Conservation (phyloP, 305 asterid species). For the Rubia tinctorum region DNA sequence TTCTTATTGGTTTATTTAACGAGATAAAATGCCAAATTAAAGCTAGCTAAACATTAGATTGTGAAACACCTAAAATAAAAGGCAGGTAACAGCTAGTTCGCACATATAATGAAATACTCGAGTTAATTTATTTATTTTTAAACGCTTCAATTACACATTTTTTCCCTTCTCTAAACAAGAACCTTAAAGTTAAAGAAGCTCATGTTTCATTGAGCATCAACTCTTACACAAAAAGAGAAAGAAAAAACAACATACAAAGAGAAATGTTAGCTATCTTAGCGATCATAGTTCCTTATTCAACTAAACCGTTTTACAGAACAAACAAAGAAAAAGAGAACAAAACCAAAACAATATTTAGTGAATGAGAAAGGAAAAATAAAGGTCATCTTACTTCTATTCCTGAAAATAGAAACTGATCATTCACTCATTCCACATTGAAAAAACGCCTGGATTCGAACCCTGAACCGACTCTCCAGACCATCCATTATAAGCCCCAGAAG, state of each 20-base stretch:
- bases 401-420: slow-evolving; percentile 15
- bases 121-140: too few species aligned
- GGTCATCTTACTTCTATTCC: neutral
- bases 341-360: neutral
- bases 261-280: neutral
- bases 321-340: neutral
- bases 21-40: too few species aligned
- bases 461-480: slow-evolving; percentile 69
- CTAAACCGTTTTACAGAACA: neutral
- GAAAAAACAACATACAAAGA: neutral
- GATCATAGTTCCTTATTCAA: neutral
- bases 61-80: too few species aligned
- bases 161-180: too few species aligned
- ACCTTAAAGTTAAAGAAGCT: too few species aligned
- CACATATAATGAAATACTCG: too few species aligned
- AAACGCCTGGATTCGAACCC: slow-evolving; percentile 50
- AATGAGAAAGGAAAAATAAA: neutral
- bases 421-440: slow-evolving; percentile 80
- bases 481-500: slow-evolving; percentile 39
- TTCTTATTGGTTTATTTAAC: too few species aligned
- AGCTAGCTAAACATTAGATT: too few species aligned
- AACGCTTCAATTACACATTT: too few species aligned
- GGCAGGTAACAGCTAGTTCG: too few species aligned
- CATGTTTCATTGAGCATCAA: too few species aligned
- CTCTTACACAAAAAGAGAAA: too few species aligned